Percentiles rank a stretch among this genome's conserved stretches.
Evolutionary conservation across 306 rosid genomes (phyloP).

Genomic region (Ammopiptanthus mongolicus): DNA sequence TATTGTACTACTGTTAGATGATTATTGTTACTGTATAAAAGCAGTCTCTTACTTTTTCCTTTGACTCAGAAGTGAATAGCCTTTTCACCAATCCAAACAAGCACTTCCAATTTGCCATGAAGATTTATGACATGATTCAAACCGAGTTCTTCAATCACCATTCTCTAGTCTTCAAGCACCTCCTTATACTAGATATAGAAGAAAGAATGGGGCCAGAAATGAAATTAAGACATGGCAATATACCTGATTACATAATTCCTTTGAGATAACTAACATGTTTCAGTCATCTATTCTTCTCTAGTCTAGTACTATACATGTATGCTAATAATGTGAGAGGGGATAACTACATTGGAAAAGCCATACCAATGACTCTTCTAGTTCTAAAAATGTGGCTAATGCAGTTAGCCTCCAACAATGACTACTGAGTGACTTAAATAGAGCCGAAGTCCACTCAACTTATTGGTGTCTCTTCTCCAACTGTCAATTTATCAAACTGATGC

Average conservation of each 20-base stretch:
- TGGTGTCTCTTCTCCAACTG: slow-evolving; percentile 22
- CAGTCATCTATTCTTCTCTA: not conserved
- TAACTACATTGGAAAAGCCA: slow-evolving; percentile 17
- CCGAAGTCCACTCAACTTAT: slow-evolving; percentile 16
- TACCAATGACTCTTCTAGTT: not conserved
- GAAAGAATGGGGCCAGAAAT: not conserved
- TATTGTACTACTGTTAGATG: not conserved
- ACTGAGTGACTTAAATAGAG: slow-evolving; percentile 30
- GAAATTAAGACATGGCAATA: not conserved
- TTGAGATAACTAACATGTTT: not conserved
- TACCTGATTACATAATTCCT: not conserved
- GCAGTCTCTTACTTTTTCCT: slow-evolving; percentile 31
- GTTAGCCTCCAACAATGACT: slow-evolving; percentile 20
- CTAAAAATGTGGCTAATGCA: slow-evolving; percentile 26
- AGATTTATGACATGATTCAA: slow-evolving; percentile 23
- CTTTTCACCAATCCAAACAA: slow-evolving; percentile 76
- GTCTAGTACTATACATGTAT: not conserved
- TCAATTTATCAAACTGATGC: not conserved
- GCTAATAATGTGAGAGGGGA: slow-evolving; percentile 2
- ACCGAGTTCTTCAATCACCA: slow-evolving; percentile 19
- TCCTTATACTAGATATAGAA: slow-evolving; percentile 9
- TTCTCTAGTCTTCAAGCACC: slow-evolving; percentile 4
- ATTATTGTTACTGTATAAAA: not conserved
- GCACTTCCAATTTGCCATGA: slow-evolving; percentile 61
- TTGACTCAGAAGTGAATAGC: slow-evolving; percentile 45